Base-by-base conservation (phyloP, 164 flowering plant species). In the Chimonanthus praecox region DNA sequence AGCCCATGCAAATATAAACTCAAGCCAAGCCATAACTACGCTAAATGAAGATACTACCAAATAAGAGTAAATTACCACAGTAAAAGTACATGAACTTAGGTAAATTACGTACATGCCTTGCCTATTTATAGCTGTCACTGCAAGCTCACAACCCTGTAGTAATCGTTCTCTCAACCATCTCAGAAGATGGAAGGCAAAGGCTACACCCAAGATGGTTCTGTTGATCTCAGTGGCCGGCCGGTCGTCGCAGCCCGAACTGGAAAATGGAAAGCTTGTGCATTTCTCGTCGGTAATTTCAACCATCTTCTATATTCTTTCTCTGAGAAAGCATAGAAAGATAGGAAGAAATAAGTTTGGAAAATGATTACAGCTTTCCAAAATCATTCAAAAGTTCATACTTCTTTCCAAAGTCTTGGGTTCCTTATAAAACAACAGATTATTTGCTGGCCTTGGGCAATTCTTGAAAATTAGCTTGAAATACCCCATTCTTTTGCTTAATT, bases 251-350 rank as follows among this genome's bases (percentile, higher is more conserved):
- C 88, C 4, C 78, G 75, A 72, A 88, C 91, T 51, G 91, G 96
- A 48, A 88, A 83, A 75, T 90, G 96, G 96, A 88, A 77, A 75
- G 96, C 92, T 65, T 87, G 92, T 68, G 75, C 88, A 68, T 89
- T 86, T 69, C 85, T 90, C 4, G 84, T 88, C 5, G 90, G 94
- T 88, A 79, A 76, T 16, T 20, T 50, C 66, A 63, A 11, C 7
- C 9, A 16, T 60, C 13, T 9, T 50, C 50, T 4, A 58, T n/a
- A 10, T 69, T 69, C 71, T 33, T 15, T 46, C 16, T 13, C 18
- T 67, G 67, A 5, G 67, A 46, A 15, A 5, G 6, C 20, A 46
- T 46, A 16, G 20, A 8, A 8, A 46, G 10, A 47, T 13, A 11
- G n/a, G 5, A 67, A 46, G 15, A 11, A 2, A 6, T 4, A 15